Conservation (phyloP, 257 asterid genomes). For the Cordia subcordata region DNA sequence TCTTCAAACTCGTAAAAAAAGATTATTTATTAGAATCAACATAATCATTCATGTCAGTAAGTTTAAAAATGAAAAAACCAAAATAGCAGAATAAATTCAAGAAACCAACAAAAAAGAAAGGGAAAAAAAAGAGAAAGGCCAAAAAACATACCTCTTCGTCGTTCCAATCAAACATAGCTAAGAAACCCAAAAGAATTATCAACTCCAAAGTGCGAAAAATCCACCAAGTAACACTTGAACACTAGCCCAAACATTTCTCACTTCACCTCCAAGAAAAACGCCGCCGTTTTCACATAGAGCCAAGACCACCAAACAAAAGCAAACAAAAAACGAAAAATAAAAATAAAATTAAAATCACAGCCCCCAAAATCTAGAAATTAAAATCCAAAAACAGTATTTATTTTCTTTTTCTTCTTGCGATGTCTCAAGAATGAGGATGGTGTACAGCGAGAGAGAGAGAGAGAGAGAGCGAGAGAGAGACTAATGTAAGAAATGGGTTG, state of each 20-base stretch:
- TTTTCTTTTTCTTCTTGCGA: neutral
- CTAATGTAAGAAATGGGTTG: neutral
- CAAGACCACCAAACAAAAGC: constrained; percentile 20
- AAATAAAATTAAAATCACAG: no score
- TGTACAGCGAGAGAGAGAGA: neutral
- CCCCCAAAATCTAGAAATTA: neutral
- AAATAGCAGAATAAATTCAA: no score
- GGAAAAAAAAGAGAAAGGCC: neutral
- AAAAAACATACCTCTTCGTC: constrained; percentile 66
- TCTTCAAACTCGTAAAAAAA: neutral
- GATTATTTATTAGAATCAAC: neutral
- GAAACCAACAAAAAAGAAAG: neutral
- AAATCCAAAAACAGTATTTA: neutral
- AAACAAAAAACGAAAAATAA: neutral
- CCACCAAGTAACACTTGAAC: constrained; percentile 25
- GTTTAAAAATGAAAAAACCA: neutral
- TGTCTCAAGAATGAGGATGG: neutral
- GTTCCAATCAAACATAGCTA: constrained; percentile 96
- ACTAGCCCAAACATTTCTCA: constrained; percentile 54
- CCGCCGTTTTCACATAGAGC: neutral
- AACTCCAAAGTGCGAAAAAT: constrained; percentile 24
- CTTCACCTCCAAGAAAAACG: constrained; percentile 26
- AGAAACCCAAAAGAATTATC: constrained; percentile 19
- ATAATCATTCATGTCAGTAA: neutral
- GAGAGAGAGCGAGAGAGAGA: neutral